Evolutionary conservation across 345 rosid genomes (phyloP).

Genomic region (Ailanthus altissimus): DNA sequence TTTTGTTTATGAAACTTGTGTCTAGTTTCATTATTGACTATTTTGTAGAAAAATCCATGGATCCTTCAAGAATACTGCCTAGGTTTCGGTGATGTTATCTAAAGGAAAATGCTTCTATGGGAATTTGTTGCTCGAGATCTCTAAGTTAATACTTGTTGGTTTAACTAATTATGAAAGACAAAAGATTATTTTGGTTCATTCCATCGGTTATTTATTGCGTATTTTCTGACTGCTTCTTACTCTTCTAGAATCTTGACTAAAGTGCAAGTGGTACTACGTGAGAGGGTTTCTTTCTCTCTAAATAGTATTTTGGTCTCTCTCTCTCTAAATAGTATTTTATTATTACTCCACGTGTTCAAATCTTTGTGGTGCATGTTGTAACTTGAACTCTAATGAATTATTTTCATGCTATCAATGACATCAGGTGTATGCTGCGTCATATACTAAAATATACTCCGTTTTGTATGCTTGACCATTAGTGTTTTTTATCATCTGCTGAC

Average conservation of each 20-base stretch:
- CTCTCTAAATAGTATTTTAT: not conserved
- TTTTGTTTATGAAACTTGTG: not conserved
- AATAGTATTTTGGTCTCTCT: not conserved
- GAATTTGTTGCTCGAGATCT: not conserved
- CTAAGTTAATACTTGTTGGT: not conserved
- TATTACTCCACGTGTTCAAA: not conserved
- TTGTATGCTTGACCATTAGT: constrained; percentile 1
- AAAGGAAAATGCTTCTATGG: not conserved
- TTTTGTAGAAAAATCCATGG: not conserved
- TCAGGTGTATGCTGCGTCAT: not conserved
- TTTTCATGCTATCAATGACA: not conserved
- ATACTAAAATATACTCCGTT: not conserved
- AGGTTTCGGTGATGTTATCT: too few species aligned
- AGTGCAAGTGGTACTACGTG: not conserved
- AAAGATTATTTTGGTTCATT: not conserved
- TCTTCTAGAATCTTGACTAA: not conserved
- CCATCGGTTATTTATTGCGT: not conserved
- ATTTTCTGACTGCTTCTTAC: not conserved
- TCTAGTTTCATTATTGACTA: not conserved
- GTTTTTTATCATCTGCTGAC: not conserved
- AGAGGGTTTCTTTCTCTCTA: not conserved
- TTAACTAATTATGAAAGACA: not conserved
- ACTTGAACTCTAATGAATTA: not conserved
- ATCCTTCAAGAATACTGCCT: not conserved
- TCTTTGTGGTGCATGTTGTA: not conserved